Base-by-base conservation (phyloP, 352 stramenopile genomes). In the Pythium folliculosum region DNA sequence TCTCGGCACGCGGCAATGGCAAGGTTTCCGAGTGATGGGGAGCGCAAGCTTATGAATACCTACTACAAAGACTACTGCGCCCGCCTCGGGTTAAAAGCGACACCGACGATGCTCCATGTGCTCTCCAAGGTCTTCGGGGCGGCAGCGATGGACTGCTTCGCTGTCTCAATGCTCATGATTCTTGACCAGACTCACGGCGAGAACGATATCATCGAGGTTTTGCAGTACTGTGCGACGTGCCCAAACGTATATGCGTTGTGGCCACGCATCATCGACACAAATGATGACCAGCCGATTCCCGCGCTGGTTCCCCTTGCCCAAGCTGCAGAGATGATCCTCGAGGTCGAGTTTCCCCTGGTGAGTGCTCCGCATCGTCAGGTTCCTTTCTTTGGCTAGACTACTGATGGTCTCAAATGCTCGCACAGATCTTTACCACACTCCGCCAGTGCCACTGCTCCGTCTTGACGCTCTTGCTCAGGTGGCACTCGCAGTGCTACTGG, bases 21-120 rank as follows among this genome's bases (percentile, higher is more conserved):
- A 13, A 19, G 2, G 14, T 58, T 65, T 13, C 54, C 59, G 14
- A 62, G 16, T 69, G 77, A 84, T 45, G 71, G 70, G 2, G 58
- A 88, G 49, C 69, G 72, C 9, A 90, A 85, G 44, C 63, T 89
- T 22, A 81, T 89, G 76, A 91, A 90, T 59, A 63, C 71, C 30
- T 63, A 87, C 45, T 91, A 91, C 72, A 89, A 90, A 52, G 70
- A 67, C n/a, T 91, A 90, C 51, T 79, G 77, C 17, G 38, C 17
- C 1, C 63, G 25, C 0, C 56, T 91, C 21, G 72, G 65, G 0
- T 61, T 91, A 3, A 67, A 77, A 23, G 61, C 65, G 7, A 86
- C 77, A 0, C 67, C 81, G 3, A 88, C 81, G 14, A 69, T 63
- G 22, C 63, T 91, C 16, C 79, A 91, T 32, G 75, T 77, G 35